Base-by-base conservation (phyloP, 768 basidiomycete genomes). In the Rhizopogon rudus region DNA sequence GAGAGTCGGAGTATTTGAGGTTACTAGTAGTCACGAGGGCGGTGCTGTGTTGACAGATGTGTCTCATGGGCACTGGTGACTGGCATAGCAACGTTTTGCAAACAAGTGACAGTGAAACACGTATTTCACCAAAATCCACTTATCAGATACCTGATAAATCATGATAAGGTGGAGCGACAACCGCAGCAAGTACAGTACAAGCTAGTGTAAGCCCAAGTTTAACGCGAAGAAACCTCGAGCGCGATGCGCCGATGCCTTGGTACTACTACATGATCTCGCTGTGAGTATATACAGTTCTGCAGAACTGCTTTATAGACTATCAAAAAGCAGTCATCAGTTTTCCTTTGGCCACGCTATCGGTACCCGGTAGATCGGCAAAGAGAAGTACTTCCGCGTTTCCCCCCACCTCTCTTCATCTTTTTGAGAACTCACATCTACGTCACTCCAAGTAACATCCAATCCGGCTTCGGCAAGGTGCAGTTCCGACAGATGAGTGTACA, bases 391-490 rank as follows among this genome's bases (percentile, higher is more conserved):
- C 42, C 83, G 76, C 51, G 84, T 88, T 42, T 82, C 76, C 13
- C 86, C 86, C 93, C 93, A 96, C 44, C 86, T 78, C 50, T 83
- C 80, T 41, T 76, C 74, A 42, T 78, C 75, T 46, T 62, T 58
- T 20, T 56, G 10, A n/a, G 71, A 67, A 20, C 78, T 77, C 29
- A 93, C 84, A 54, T 89, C 83, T 5, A 98, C 81, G 62, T 94
- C 88, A 53, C 73, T 75, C 97, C 97, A 99, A 39, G 78, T 62
- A 25, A 93, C 83, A 43, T 84, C 74, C n/a, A 91, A 66, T 0
- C 96, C 94, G 1, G 91, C 73, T 45, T 91, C 84, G n/a, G 82
- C 73, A 31, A 99, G 78, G 65, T 98, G 93, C 39, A 95, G 70
- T 57, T 94, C 93, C 0, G 91, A 80, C 4, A 99, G 77, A 57